Percentiles rank a stretch among this genome's conserved stretches.
Conservation (phyloP, 305 asterid genomes). For the Fraxinus paxiana region DNA sequence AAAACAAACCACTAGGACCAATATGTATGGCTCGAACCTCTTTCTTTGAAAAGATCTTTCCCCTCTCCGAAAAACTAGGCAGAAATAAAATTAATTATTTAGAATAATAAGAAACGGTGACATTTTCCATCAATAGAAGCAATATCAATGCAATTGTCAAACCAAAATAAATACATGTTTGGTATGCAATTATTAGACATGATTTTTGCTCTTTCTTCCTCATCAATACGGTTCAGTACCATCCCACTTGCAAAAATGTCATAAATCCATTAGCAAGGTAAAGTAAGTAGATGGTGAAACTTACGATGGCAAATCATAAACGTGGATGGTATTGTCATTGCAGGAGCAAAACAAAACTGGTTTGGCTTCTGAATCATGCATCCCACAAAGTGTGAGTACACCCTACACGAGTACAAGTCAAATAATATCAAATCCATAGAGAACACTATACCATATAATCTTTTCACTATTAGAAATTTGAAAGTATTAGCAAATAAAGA, state of each 20-base stretch:
- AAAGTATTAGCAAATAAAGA: not conserved
- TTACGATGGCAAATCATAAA: constrained; percentile 89
- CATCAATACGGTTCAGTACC: not conserved
- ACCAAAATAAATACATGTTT: not conserved
- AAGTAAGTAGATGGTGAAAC: constrained; percentile 25
- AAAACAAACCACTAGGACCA: constrained; percentile 85
- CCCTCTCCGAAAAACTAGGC: constrained; percentile 70
- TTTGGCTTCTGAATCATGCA: constrained; percentile 85
- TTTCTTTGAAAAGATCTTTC: constrained; percentile 66
- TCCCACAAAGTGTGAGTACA: constrained; percentile 72
- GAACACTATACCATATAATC: not conserved
- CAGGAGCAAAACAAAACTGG: constrained; percentile 78
- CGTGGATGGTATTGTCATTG: constrained; percentile 65
- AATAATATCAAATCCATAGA: not conserved
- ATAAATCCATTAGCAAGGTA: constrained; percentile 1
- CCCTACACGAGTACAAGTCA: constrained; percentile 49
- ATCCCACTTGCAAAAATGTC: constrained; percentile 8
- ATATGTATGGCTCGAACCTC: constrained; percentile 67
- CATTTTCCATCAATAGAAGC: not conserved
- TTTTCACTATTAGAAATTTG: not conserved
- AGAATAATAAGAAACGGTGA: not conserved
- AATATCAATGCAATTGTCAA: not conserved
- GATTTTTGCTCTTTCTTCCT: not conserved
- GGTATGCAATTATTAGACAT: not conserved
- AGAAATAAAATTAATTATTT: not conserved